phyloP scores from a whole-genome alignment of 208 protist genomes.

The Trypanosoma scelopori region DNA sequence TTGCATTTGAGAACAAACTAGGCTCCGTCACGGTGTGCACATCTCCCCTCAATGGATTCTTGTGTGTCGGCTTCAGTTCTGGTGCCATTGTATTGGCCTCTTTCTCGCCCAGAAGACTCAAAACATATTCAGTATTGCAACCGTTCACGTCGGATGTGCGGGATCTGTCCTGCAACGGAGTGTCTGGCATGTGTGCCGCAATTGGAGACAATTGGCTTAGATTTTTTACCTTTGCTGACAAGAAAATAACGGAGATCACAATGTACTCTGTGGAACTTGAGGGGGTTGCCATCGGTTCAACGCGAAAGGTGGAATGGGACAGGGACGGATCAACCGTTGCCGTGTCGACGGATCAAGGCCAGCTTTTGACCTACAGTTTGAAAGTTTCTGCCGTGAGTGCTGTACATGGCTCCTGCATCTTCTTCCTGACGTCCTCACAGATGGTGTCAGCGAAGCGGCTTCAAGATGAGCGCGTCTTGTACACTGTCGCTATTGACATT shows the following conservation, averaged over 20 bases:
- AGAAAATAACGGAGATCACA: slow-evolving; percentile 53
- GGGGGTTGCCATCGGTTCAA: slow-evolving; percentile 40
- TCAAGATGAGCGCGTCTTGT: slow-evolving; percentile 60
- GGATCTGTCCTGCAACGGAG: slow-evolving; percentile 44
- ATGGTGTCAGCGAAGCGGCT: slow-evolving; percentile 86
- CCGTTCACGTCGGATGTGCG: slow-evolving; percentile 36
- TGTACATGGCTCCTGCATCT: slow-evolving; percentile 64
- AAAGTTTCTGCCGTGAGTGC: slow-evolving; percentile 80
- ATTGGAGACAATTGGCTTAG: slow-evolving; percentile 45
- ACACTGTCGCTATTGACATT: slow-evolving; percentile 71
- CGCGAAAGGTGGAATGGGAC: slow-evolving; percentile 66
- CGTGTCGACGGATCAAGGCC: slow-evolving; percentile 70
- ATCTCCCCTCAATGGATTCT: slow-evolving; percentile 31
- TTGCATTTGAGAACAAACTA: slow-evolving; percentile 74
- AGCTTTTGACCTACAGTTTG: slow-evolving; percentile 76
- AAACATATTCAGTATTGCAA: slow-evolving; percentile 32
- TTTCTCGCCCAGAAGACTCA: slow-evolving; percentile 41
- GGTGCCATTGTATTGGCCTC: slow-evolving; percentile 56
- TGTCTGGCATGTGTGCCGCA: slow-evolving; percentile 48
- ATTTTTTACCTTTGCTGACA: slow-evolving; percentile 60
- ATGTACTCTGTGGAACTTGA: slow-evolving; percentile 33
- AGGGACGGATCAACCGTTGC: slow-evolving; percentile 90
- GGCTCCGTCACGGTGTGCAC: slow-evolving; percentile 60
- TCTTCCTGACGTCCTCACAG: slow-evolving; percentile 84
- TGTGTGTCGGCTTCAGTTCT: slow-evolving; percentile 57